Conservation (phyloP, 192 early-diverging fungal species). For the Cetraspora pellucida region DNA sequence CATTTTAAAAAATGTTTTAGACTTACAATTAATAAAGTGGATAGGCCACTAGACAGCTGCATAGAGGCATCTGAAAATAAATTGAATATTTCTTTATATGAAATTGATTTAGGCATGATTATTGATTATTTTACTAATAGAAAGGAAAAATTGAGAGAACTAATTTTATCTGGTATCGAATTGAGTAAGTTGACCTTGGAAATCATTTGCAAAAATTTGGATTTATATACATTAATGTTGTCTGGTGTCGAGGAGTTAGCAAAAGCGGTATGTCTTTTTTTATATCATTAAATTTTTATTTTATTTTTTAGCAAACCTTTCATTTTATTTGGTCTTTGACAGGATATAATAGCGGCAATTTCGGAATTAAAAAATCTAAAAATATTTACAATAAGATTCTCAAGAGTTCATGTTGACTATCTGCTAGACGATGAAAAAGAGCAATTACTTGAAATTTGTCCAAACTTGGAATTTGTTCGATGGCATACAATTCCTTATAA, state of each 20-base stretch:
- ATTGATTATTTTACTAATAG: slow-evolving; percentile 7
- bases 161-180: neutral
- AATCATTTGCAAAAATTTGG: slow-evolving; percentile 8
- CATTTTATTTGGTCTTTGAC: neutral
- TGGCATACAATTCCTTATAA: slow-evolving; percentile 12
- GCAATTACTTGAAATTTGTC: slow-evolving; percentile 13
- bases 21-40: neutral
- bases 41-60: neutral
- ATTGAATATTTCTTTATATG: neutral
- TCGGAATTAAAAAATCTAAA: neutral
- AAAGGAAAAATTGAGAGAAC: slow-evolving; percentile 5
- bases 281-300: neutral
- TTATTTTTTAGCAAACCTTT: neutral
- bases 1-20: neutral
- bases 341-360: slow-evolving; percentile 13
- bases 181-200: neutral
- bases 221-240: slow-evolving; percentile 8
- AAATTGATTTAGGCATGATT: slow-evolving; percentile 1
- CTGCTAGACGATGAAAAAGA: neutral
- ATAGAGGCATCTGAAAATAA: neutral
- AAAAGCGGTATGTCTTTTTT: slow-evolving; percentile 18
- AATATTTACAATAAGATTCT: neutral
- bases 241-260: neutral
- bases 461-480: neutral
- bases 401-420: neutral